Conservation (phyloP, 495 filamentous ascomycete species). For the Tuber indicum region DNA sequence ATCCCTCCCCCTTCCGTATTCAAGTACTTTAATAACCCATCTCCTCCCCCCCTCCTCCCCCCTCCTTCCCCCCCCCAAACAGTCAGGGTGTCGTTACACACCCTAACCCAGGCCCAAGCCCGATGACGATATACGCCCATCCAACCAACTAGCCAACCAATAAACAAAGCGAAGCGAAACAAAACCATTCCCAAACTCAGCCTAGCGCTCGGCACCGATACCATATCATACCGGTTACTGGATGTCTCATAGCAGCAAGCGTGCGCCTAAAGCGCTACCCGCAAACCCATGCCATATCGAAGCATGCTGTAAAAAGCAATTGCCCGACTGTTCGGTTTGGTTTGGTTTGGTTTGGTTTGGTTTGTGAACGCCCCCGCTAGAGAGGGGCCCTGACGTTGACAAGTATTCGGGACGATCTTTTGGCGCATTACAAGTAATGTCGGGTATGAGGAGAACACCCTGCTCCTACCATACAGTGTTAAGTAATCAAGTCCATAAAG, state of each 20-base stretch:
- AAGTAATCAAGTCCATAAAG: not conserved
- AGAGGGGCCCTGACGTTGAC: not conserved
- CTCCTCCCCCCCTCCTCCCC: too few relatives aligned
- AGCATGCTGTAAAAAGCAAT: not conserved
- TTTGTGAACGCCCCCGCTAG: not conserved
- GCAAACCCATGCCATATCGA: not conserved
- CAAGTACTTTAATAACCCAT: not conserved
- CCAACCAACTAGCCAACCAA: not conserved
- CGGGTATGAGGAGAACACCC: not conserved
- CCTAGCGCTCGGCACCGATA: not conserved
- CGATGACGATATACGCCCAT: not conserved
- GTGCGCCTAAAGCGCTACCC: constrained; percentile 4
- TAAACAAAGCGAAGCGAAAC: not conserved
- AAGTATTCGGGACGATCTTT: not conserved
- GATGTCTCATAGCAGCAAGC: not conserved
- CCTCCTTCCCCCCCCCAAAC: not conserved
- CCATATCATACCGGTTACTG: not conserved
- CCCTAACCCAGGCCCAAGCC: not conserved
- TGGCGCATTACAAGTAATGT: not conserved
- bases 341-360: not conserved
- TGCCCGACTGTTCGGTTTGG: not conserved
- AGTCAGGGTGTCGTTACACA: not conserved
- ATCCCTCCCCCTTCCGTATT: not conserved
- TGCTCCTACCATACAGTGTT: not conserved
- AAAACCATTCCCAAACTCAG: not conserved